phyloP scores from a whole-genome alignment of 371 early-diverging fungal genomes.

The Circinella minor region DNA sequence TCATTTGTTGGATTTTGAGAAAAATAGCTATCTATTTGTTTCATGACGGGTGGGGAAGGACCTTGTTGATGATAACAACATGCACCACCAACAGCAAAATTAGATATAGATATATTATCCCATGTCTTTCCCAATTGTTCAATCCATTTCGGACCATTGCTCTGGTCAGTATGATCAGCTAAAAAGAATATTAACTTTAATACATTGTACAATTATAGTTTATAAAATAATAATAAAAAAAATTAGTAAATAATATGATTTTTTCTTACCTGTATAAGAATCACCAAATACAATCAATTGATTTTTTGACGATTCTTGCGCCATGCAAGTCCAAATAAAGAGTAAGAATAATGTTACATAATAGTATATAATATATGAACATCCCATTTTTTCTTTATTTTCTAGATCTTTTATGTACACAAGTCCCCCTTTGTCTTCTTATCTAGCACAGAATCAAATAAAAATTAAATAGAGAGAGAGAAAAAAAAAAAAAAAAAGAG shows the following conservation, averaged over 20 bases:
- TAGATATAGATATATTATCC: conserved; percentile 13
- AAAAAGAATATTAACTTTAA: not conserved
- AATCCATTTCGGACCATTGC: conserved; percentile 22
- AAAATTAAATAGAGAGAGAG: not conserved
- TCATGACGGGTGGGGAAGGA: not conserved
- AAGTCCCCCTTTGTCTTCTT: too few species aligned
- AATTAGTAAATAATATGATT: not conserved
- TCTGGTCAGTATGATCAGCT: conserved; percentile 9
- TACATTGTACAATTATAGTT: too few species aligned
- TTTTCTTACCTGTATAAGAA: conserved; percentile 17
- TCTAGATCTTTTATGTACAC: not conserved
- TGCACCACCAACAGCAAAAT: conserved; percentile 21
- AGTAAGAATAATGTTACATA: not conserved
- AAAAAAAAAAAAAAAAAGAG: not conserved
- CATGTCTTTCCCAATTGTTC: conserved; percentile 10
- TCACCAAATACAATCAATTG: conserved; percentile 18
- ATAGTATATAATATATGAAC: not conserved
- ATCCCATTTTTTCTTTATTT: not conserved
- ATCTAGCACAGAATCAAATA: too few species aligned
- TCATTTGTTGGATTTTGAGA: not conserved
- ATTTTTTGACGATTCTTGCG: not conserved
- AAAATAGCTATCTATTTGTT: conserved; percentile 6
- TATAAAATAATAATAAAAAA: not conserved
- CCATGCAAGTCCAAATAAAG: not conserved
- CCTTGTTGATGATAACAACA: not conserved